phyloP scores from a whole-genome alignment of 441 rosid species.

The Pelargonium cotyledonis region DNA sequence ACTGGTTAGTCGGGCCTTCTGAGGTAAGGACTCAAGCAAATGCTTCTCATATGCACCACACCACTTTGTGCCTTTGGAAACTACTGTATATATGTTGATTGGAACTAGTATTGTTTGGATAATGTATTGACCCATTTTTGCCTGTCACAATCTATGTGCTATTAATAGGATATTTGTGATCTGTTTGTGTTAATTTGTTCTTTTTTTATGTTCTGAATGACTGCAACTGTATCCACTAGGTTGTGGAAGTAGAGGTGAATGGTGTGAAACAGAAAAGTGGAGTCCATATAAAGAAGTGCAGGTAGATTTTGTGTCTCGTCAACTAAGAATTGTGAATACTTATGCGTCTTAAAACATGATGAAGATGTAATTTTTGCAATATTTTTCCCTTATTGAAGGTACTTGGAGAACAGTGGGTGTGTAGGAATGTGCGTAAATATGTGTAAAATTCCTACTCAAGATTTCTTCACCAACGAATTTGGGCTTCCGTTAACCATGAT shows the following conservation, averaged over 20 bases:
- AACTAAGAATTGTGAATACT: neutral
- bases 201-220: conserved; percentile 5
- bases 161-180: no score
- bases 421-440: conserved; percentile 93
- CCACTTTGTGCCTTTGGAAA: neutral
- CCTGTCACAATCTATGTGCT: no score
- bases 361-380: conserved; percentile 9
- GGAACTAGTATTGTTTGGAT: neutral
- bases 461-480: conserved; percentile 95
- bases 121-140: neutral
- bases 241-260: conserved; percentile 76
- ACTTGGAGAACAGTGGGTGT: conserved; percentile 94
- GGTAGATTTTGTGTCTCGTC: conserved; percentile 28
- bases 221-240: conserved; percentile 29
- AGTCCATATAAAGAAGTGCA: conserved; percentile 83
- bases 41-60: neutral
- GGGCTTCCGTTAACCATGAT: conserved; percentile 92
- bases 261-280: conserved; percentile 90
- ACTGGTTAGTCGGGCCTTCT: conserved; percentile 93
- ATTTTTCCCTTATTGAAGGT: conserved; percentile 41
- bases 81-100: no score
- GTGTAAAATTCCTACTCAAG: conserved; percentile 95
- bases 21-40: conserved; percentile 34
- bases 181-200: neutral
- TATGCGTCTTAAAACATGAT: neutral